phyloP scores from a whole-genome alignment of 2,329 filamentous ascomycete species.

The Akanthomyces uredinophilus region DNA sequence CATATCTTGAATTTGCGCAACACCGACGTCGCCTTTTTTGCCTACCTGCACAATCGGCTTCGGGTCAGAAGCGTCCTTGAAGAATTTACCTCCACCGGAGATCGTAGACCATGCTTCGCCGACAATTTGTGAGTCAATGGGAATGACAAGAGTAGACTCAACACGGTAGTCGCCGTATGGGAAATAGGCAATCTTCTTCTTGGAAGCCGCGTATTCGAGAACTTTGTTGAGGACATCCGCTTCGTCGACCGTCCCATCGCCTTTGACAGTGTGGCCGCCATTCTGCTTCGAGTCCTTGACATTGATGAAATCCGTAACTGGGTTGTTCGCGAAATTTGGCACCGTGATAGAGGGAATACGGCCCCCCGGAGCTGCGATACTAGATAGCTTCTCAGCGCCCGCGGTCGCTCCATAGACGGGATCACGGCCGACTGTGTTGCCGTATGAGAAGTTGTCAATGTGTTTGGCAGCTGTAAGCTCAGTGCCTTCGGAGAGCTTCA shows the following conservation, averaged over 20 bases:
- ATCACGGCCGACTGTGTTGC: conserved; percentile 35
- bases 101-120: conserved; percentile 52
- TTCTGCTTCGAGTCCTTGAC: conserved; percentile 35
- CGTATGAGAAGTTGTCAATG: conserved; percentile 36
- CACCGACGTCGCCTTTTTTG: conserved; percentile 39
- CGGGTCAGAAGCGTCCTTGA: conserved; percentile 43
- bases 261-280: conserved; percentile 27
- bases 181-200: conserved; percentile 25
- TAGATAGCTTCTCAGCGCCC: conserved; percentile 28
- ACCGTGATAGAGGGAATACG: conserved; percentile 32
- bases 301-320: conserved; percentile 26
- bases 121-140: conserved; percentile 42
- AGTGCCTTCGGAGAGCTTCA: conserved; percentile 27
- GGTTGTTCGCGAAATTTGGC: conserved; percentile 33
- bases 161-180: conserved; percentile 26
- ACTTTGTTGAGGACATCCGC: conserved; percentile 33
- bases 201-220: conserved; percentile 31
- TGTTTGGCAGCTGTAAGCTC: conserved; percentile 26
- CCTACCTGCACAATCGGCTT: conserved; percentile 31
- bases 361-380: conserved; percentile 32
- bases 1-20: conserved; percentile 48
- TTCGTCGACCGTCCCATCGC: conserved; percentile 36
- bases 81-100: conserved; percentile 37
- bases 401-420: conserved; percentile 33
- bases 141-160: conserved; percentile 24